Conservation (phyloP, 768 basidiomycete species). For the Rhodosporidiobolus sp. region DNA sequence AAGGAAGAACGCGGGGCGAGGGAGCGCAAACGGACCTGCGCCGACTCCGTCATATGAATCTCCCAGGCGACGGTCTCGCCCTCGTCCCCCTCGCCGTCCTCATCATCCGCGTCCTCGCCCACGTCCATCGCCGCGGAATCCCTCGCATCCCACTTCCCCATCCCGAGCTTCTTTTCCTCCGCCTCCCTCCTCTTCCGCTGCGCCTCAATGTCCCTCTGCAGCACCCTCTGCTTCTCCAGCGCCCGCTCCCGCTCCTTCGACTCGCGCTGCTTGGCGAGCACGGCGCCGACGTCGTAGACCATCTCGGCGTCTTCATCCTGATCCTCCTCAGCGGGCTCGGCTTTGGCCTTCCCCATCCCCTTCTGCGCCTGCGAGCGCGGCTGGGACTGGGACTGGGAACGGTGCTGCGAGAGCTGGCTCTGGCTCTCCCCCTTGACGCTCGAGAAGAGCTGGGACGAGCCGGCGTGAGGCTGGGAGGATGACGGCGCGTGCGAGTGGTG, state of each 20-base stretch:
- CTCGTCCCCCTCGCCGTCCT: not conserved
- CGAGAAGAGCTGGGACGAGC: not conserved
- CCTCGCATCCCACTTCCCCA: not conserved
- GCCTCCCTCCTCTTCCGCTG: not conserved
- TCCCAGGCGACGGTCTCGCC: conserved; percentile 17
- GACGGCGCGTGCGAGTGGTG: not conserved
- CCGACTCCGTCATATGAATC: not conserved
- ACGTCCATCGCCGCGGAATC: not conserved
- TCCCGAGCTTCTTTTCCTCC: not conserved
- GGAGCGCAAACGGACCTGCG: not conserved
- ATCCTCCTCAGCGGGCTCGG: not conserved
- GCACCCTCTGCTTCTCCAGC: not conserved
- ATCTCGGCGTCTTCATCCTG: conserved; percentile 6
- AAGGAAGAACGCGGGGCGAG: not conserved
- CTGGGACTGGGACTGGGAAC: not conserved
- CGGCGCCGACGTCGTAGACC: not conserved
- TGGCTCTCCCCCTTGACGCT: conserved; percentile 2
- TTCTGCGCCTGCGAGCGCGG: not conserved
- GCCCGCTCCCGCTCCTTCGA: not conserved
- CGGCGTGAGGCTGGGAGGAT: not conserved
- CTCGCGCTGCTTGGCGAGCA: not conserved
- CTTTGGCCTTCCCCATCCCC: not conserved
- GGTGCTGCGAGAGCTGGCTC: not conserved
- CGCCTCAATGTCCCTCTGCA: not conserved
- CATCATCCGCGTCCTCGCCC: not conserved